Evolutionary conservation across 345 rosid species (phyloP).

Genomic region (Linum lewisii): DNA sequence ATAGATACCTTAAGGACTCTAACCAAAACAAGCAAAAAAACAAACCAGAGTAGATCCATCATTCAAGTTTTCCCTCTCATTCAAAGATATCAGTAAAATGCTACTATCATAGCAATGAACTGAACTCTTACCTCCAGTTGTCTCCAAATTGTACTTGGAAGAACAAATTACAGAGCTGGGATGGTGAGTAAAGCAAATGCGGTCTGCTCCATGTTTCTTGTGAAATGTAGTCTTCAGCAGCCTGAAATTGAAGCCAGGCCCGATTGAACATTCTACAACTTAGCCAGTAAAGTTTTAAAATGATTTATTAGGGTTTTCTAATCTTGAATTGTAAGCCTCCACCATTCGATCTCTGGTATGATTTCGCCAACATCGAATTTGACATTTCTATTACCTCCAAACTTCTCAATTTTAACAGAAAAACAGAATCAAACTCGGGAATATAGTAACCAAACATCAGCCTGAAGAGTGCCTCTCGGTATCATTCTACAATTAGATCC

Average conservation of each 20-base stretch:
- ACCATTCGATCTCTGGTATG: too few relatives aligned
- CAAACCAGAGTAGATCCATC: background rate
- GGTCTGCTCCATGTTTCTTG: conserved; percentile 89
- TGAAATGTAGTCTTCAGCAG: conserved; percentile 91
- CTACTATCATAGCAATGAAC: background rate
- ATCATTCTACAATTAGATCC: background rate
- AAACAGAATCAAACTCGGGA: too few relatives aligned
- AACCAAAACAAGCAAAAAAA: conserved; percentile 20
- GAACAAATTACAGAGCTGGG: conserved; percentile 95
- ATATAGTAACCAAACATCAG: too few relatives aligned
- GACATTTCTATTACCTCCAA: too few relatives aligned
- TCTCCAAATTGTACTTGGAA: conserved; percentile 59
- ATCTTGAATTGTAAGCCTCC: too few relatives aligned
- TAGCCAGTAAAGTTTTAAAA: too few relatives aligned
- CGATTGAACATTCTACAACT: background rate
- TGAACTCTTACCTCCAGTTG: conserved; percentile 57
- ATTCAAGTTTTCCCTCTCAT: background rate
- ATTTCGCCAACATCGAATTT: too few relatives aligned
- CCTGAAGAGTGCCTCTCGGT: background rate
- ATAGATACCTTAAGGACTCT: conserved; percentile 84
- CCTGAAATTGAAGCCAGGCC: conserved; percentile 29
- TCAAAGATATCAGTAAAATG: background rate
- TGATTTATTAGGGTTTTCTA: too few relatives aligned
- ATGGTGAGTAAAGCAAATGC: conserved; percentile 89
- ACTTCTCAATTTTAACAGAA: too few relatives aligned